phyloP scores from a whole-genome alignment of 257 asterid genomes.

The Solanum pinnatisectum region DNA sequence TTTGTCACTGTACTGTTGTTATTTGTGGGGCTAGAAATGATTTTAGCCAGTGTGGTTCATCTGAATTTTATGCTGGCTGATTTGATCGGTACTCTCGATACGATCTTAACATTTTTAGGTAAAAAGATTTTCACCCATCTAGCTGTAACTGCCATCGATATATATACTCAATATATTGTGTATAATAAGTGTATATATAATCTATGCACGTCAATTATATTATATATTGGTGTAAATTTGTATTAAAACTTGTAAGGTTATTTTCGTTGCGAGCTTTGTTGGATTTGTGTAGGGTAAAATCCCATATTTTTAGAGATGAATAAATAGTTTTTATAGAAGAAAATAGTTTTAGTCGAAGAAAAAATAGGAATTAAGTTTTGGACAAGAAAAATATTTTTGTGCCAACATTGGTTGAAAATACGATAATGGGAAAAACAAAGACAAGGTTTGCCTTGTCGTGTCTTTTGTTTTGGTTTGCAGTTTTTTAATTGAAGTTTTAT shows the following conservation, averaged over 20 bases:
- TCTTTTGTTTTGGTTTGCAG: background rate
- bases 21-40: background rate
- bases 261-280: background rate
- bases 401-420: background rate
- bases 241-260: background rate
- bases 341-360: background rate
- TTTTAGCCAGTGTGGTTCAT: background rate
- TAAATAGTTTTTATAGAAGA: background rate
- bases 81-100: background rate
- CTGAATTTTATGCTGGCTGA: background rate
- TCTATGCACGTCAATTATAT: too few relatives aligned
- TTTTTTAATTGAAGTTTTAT: background rate
- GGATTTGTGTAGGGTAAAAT: background rate
- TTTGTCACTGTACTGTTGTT: background rate
- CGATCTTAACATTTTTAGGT: background rate
- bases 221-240: background rate
- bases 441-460: background rate
- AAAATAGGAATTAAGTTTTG: background rate
- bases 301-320: background rate
- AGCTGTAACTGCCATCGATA: background rate
- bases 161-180: too few relatives aligned
- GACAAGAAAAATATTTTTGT: background rate
- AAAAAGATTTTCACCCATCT: background rate
- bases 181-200: too few relatives aligned
- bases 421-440: background rate